Evolutionary conservation across 257 asterid genomes (phyloP).

Genomic region (Nicotiana attenuata): DNA sequence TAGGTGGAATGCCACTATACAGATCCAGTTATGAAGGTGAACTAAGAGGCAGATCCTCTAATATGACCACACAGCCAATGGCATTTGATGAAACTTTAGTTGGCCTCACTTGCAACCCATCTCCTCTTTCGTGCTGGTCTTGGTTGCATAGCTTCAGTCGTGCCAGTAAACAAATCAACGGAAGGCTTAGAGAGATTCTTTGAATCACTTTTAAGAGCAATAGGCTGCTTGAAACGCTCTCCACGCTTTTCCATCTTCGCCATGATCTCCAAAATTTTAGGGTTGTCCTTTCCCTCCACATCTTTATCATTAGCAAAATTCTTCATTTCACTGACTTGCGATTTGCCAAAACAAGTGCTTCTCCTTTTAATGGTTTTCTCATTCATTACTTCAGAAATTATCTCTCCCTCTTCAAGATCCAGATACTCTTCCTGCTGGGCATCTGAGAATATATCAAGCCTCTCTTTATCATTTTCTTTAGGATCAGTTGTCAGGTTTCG

Average conservation of each 20-base stretch:
- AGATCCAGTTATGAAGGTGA: background rate
- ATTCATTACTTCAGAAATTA: conserved; percentile 26
- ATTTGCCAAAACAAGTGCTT: conserved; percentile 11
- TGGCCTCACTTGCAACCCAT: conserved; percentile 43
- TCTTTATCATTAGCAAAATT: conserved; percentile 10
- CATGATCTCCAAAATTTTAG: conserved; percentile 44
- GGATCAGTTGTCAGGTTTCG: conserved; percentile 4
- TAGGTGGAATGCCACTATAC: background rate
- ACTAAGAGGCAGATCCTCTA: background rate
- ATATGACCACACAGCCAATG: background rate
- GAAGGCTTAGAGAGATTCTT: conserved; percentile 22
- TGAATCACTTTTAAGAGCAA: conserved; percentile 19
- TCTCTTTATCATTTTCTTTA: conserved; percentile 17
- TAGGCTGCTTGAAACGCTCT: conserved; percentile 51
- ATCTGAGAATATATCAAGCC: conserved; percentile 17
- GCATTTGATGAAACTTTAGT: background rate
- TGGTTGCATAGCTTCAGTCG: conserved; percentile 22
- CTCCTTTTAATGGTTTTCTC: conserved; percentile 17
- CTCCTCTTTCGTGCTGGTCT: conserved; percentile 62
- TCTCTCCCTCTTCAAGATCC: conserved; percentile 67
- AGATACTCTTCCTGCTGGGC: conserved; percentile 22
- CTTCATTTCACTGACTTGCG: conserved; percentile 9
- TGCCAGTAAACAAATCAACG: conserved; percentile 19
- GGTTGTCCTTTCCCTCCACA: conserved; percentile 29
- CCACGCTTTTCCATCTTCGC: conserved; percentile 61